Conservation (phyloP, 768 basidiomycete genomes). For the Hypholoma fasciculare region DNA sequence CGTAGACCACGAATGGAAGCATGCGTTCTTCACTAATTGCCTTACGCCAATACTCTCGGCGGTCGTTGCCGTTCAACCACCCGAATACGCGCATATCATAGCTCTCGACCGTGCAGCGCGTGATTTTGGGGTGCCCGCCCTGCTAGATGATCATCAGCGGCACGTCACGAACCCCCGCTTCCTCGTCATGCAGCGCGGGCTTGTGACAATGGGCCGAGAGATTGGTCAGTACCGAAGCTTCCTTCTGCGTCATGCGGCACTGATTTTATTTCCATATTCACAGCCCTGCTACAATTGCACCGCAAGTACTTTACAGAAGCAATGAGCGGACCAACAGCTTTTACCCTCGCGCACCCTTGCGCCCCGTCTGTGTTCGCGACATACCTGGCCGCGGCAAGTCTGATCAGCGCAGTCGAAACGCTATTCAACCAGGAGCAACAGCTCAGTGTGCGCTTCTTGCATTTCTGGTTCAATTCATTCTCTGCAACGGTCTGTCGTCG, state of each 20-base stretch:
- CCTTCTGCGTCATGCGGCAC: not conserved
- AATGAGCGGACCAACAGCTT: constrained; percentile 51
- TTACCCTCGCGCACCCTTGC: constrained; percentile 60
- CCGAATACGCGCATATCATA: constrained; percentile 51
- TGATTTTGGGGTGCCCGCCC: constrained; percentile 52
- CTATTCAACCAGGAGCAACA: constrained; percentile 60
- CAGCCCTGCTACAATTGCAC: constrained; percentile 69
- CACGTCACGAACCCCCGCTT: constrained; percentile 45
- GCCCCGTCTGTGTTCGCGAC: constrained; percentile 74
- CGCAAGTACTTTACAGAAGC: constrained; percentile 68
- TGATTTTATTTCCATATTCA: not conserved
- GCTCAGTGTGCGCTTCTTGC: constrained; percentile 63
- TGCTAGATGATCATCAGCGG: constrained; percentile 44
- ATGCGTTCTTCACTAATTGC: constrained; percentile 62
- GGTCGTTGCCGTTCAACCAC: constrained; percentile 52
- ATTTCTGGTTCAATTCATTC: constrained; percentile 76
- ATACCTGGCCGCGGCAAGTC: constrained; percentile 55
- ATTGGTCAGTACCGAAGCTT: constrained; percentile 43
- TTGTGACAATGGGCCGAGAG: constrained; percentile 61
- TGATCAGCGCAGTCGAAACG: constrained; percentile 57
- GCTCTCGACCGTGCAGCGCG: constrained; percentile 55
- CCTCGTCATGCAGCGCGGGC: constrained; percentile 63
- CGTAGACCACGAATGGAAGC: constrained; percentile 73
- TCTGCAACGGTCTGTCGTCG: constrained; percentile 60
- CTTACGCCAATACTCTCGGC: constrained; percentile 62